phyloP scores from a whole-genome alignment of 2,329 filamentous ascomycete genomes.

The Talaromyces sp. region DNA sequence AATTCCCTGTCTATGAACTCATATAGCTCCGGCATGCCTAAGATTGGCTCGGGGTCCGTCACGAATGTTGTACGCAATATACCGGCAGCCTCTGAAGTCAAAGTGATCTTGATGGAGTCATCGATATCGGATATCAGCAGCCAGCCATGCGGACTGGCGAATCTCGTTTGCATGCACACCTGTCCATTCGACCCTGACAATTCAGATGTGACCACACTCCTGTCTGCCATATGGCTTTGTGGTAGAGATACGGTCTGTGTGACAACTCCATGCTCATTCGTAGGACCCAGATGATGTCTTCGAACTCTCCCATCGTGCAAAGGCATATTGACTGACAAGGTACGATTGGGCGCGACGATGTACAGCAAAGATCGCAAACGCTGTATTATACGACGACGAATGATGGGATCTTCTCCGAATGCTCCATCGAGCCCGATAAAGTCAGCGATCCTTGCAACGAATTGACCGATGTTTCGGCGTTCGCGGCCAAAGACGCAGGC shows the following conservation, averaged over 20 bases:
- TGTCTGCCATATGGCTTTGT: constrained; percentile 46
- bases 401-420: constrained; percentile 43
- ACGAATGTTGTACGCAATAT: constrained; percentile 83
- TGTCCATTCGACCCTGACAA: constrained; percentile 18
- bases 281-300: constrained; percentile 62
- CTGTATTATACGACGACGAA: constrained; percentile 62
- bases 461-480: constrained; percentile 63
- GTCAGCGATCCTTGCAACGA: constrained; percentile 68
- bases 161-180: constrained; percentile 67
- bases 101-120: constrained; percentile 90
- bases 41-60: constrained; percentile 65
- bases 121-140: constrained; percentile 85
- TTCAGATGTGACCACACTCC: constrained; percentile 39
- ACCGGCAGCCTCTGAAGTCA: constrained; percentile 73
- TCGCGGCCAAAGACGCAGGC: constrained; percentile 75
- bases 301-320: constrained; percentile 27
- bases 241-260: constrained; percentile 55
- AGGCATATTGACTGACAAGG: constrained; percentile 60
- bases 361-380: constrained; percentile 67
- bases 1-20: constrained; percentile 57
- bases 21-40: constrained; percentile 85
- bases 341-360: constrained; percentile 67
- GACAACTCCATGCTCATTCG: constrained; percentile 69
- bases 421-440: constrained; percentile 64
- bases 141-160: constrained; percentile 77